A percentile compares a stretch with the other conserved stretches of the same genome.
These are phyloP conservation scores for Russula vinacea DNA, from an alignment of 768 basidiomycete species.

Conservation along the genomic window DNA sequence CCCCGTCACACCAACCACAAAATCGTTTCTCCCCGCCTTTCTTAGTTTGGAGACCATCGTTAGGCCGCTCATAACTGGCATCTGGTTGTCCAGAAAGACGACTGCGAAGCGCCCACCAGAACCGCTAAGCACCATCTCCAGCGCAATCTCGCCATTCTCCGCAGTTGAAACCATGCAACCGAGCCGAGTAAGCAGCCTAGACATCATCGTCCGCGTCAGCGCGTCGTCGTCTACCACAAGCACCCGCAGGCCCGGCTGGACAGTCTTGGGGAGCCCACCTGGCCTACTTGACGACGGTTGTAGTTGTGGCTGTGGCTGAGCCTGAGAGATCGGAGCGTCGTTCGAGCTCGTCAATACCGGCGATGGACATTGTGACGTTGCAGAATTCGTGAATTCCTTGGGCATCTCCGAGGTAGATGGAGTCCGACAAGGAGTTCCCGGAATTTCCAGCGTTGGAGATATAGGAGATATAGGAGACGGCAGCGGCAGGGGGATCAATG, in stretches of 20 bases:
- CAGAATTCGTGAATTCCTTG: neutral
- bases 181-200: conserved; percentile 68
- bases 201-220: conserved; percentile 78
- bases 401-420: conserved; percentile 7
- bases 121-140: conserved; percentile 62
- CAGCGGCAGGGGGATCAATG: neutral
- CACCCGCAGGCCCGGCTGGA: conserved; percentile 57
- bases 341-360: neutral
- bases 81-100: conserved; percentile 70
- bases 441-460: neutral
- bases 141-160: conserved; percentile 77
- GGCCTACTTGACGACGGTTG: conserved; percentile 13
- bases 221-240: conserved; percentile 83
- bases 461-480: conserved; percentile 1
- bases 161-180: conserved; percentile 78
- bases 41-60: conserved; percentile 64
- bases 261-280: conserved; percentile 23
- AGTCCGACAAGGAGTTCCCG: neutral
- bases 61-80: conserved; percentile 77
- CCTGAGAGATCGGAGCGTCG: neutral
- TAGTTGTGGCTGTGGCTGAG: neutral
- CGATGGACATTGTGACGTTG: neutral
- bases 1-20: conserved; percentile 76
- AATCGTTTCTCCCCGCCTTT: conserved; percentile 61
- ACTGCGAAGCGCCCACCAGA: conserved; percentile 39